Conservation (phyloP, 1,284 basidiomycete genomes). For the Rhodotorula sp. region DNA sequence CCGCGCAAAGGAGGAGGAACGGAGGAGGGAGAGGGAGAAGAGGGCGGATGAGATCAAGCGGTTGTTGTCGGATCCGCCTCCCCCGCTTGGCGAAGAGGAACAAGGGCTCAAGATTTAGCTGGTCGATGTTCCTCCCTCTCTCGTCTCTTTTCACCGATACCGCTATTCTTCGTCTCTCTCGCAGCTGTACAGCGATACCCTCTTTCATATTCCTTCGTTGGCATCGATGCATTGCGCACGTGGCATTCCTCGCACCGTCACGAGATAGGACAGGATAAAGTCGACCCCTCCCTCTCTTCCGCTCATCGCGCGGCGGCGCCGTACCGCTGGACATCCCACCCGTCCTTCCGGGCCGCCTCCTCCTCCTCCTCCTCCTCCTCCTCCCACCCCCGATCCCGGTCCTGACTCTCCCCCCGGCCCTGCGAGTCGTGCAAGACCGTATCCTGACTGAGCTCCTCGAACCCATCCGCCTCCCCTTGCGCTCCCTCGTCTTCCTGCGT, state of each 20-base stretch:
- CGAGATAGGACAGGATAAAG: no score
- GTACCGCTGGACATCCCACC: no score
- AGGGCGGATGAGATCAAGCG: slow-evolving; percentile 8
- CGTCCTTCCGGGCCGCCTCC: no score
- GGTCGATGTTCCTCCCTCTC: not conserved
- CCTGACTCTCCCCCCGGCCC: not conserved
- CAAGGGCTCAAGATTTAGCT: not conserved
- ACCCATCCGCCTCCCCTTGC: not conserved
- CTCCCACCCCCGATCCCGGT: not conserved
- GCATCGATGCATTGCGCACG: no score
- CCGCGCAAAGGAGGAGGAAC: not conserved
- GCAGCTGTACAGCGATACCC: not conserved
- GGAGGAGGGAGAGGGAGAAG: not conserved
- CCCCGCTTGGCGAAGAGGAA: not conserved
- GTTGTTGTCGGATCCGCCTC: no score
- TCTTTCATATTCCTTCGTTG: not conserved
- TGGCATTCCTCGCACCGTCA: no score
- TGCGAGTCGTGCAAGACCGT: slow-evolving; percentile 7
- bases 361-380: not conserved
- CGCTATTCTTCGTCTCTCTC: not conserved
- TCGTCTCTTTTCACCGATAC: not conserved
- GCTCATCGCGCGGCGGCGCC: no score
- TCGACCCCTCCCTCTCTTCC: no score
- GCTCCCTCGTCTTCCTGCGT: not conserved
- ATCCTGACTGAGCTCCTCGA: slow-evolving; percentile 5